phyloP scores from a whole-genome alignment of 2,329 filamentous ascomycete species.

The Neofusicoccum umdonicola region DNA sequence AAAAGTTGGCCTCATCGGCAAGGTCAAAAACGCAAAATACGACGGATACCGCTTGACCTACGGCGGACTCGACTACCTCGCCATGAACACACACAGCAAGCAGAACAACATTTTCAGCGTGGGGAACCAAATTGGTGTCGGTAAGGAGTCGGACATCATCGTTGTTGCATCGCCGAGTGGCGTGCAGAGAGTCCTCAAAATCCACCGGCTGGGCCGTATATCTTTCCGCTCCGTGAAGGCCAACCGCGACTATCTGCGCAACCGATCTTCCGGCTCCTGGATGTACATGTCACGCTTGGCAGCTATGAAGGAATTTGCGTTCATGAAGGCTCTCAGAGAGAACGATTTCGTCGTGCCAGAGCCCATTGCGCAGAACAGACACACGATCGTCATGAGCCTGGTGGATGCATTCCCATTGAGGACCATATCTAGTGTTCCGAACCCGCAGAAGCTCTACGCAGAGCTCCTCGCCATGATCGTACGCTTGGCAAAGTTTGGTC shows the following conservation, averaged over 20 bases:
- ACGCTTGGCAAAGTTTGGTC: slow-evolving; percentile 74
- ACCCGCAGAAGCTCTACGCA: slow-evolving; percentile 84
- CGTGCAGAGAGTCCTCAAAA: slow-evolving; percentile 82
- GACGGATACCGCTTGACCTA: slow-evolving; percentile 97
- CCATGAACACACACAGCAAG: slow-evolving; percentile 83
- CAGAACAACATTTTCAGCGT: slow-evolving; percentile 83
- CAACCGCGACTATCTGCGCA: slow-evolving; percentile 91
- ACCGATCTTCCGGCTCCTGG: slow-evolving; percentile 79
- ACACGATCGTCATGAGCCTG: slow-evolving; percentile 94
- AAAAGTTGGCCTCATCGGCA: slow-evolving; percentile 86
- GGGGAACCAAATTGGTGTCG: slow-evolving; percentile 90
- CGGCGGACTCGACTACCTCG: slow-evolving; percentile 95
- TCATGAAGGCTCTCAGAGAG: slow-evolving; percentile 81
- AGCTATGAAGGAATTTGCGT: slow-evolving; percentile 89
- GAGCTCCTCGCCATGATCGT: slow-evolving; percentile 87
- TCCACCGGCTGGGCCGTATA: slow-evolving; percentile 91
- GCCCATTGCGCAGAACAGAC: slow-evolving; percentile 83
- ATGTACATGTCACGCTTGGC: slow-evolving; percentile 96
- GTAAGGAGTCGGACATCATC: slow-evolving; percentile 97
- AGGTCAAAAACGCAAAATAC: slow-evolving; percentile 93
- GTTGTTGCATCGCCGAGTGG: slow-evolving; percentile 81
- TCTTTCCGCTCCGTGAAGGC: slow-evolving; percentile 95
- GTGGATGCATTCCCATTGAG: slow-evolving; percentile 90
- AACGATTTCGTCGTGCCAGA: slow-evolving; percentile 89
- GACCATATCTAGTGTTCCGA: slow-evolving; percentile 78